phyloP scores from a whole-genome alignment of 306 rosid species.

The Erythrophleum fordii region DNA sequence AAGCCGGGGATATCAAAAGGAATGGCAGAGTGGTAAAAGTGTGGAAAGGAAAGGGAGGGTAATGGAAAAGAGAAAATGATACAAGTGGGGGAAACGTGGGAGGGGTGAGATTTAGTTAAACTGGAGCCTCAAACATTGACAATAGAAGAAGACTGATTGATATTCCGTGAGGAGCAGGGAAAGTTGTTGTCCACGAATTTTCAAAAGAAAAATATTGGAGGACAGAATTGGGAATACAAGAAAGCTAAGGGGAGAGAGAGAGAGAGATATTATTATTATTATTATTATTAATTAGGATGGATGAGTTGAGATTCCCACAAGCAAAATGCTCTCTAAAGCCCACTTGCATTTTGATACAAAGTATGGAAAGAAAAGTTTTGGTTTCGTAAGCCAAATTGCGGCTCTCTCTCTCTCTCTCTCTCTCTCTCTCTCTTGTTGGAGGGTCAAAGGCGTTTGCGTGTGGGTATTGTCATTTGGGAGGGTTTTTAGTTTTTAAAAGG shows the following conservation, averaged over 20 bases:
- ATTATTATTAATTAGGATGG: neutral
- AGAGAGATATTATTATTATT: neutral
- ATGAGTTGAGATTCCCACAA: constrained; percentile 55
- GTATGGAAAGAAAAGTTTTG: constrained; percentile 32
- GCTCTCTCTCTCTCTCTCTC: constrained; percentile 45
- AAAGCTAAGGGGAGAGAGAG: neutral
- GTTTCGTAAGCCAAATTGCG: constrained; percentile 79
- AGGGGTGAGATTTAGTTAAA: constrained; percentile 64
- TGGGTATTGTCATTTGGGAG: constrained; percentile 54
- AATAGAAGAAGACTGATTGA: constrained; percentile 8
- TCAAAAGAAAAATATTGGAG: neutral
- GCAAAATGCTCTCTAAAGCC: constrained; percentile 43
- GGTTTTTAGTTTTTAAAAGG: constrained; percentile 22
- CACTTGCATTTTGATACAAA: constrained; percentile 36
- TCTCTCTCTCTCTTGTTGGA: constrained; percentile 21
- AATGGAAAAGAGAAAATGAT: constrained; percentile 16
- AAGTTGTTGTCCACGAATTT: constrained; percentile 31
- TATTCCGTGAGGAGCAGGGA: constrained; percentile 75
- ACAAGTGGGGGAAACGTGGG: constrained; percentile 59
- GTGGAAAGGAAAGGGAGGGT: constrained; percentile 35
- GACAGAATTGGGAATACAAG: neutral
- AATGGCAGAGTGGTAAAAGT: constrained; percentile 38
- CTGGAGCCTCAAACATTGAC: constrained; percentile 85
- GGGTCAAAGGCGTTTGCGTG: constrained; percentile 95
- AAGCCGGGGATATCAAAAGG: neutral